A percentile compares a stretch with the other conserved stretches of the same genome.
Conservation (phyloP, 2,329 filamentous ascomycete genomes). For the Aspergillus hiratsukae region DNA sequence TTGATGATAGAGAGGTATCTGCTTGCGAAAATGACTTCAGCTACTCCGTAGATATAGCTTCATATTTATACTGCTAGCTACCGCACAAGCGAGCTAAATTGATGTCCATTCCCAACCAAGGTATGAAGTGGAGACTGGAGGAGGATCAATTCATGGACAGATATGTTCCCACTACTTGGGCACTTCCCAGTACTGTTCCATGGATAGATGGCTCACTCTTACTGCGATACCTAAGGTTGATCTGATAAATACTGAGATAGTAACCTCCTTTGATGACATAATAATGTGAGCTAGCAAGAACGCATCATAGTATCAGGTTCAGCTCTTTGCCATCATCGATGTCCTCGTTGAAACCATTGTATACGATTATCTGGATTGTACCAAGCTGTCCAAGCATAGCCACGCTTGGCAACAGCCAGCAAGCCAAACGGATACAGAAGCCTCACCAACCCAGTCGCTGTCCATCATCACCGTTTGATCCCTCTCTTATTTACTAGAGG, state of each 20-base stretch:
- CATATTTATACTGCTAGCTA: background rate
- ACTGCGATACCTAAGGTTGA: background rate
- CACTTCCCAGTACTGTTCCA: background rate
- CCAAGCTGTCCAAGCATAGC: slow-evolving; percentile 17
- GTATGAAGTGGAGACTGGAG: background rate
- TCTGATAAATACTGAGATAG: background rate
- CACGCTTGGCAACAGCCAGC: slow-evolving; percentile 15
- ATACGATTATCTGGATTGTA: background rate
- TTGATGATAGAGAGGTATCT: background rate
- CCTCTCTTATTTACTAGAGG: background rate
- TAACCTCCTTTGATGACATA: background rate
- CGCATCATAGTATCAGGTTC: background rate
- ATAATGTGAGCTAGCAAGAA: background rate
- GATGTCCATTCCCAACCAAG: background rate
- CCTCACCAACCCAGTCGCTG: background rate
- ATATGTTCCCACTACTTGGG: background rate
- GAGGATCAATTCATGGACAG: background rate
- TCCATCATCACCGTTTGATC: background rate
- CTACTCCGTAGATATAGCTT: background rate
- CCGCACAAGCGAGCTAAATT: background rate
- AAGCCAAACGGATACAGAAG: background rate
- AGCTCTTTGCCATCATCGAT: background rate
- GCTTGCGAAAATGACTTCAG: background rate
- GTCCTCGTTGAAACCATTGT: background rate
- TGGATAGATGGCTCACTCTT: background rate